phyloP scores from a whole-genome alignment of 176 grass and related monocot genomes.

The sorghum (Sorghum bicolor) region Sorghum_bicolor_NCBIv3 NC_012873.2:3287001-3287500 shows the following conservation, averaged over 20 bases:
- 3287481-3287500: background rate
- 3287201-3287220: too few species aligned
- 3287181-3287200: background rate
- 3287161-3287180: background rate
- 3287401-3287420: background rate
- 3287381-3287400: background rate
- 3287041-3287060: conserved; percentile 25
- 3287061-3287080: conserved; percentile 33
- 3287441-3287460: conserved; percentile 5
- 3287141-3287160: background rate
- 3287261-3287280: too few species aligned
- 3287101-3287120: conserved; percentile 84
- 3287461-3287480: background rate
- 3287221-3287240: too few species aligned
- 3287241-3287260: too few species aligned
- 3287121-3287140: conserved; percentile 67
- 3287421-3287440: background rate
- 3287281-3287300: background rate
- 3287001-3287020: conserved; percentile 67
- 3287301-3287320: background rate
- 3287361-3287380: background rate
- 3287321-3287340: background rate
- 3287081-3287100: conserved; percentile 41
- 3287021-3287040: conserved; percentile 21
- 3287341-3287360: background rate